Evolutionary conservation across 176 grass and related monocot genomes (phyloP), one percentile per base, ranked within the genome.

Genomic region (Otatea glauca): DNA sequence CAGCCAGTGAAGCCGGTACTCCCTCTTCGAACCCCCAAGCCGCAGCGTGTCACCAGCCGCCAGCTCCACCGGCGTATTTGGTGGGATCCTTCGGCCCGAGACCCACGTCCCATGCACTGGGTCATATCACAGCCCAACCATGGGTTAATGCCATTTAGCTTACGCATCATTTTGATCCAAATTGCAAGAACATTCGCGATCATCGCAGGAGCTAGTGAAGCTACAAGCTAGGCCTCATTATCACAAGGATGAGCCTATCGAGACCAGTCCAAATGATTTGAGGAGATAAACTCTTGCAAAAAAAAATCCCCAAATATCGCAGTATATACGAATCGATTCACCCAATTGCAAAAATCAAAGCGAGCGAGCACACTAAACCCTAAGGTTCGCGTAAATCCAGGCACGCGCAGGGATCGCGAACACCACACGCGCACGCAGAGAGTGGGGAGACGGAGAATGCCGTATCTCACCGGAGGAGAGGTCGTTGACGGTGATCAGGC

Each of bases 101-200:
- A 99, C 59, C 91, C 93, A 91, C 6, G 96, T 99, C 80, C 96
- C 96, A 85, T 96, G 96, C 81, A 96, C 96, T 99, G 88, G 13
- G 61, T 35, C 62, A 48, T 50, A 60, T 25, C 50, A 17, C 53
- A 83, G 27, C 27, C 15, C 78, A 66, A 39, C 29, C 16, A 60
- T 23, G 65, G 37, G 39, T 67, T 12, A 83, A 56, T 32, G 1
- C 3, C 41, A 21, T 41, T 74, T 49, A 78, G 15, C 0, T 14
- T 23, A 11, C 1, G 14, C 49, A 68, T 48, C 50, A 72, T 45
- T 72, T 77, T 2, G 27, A 58, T 29, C 37, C 5, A 74, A 84
- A 51, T 13, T 4, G 7, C 35, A 48, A 78, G 29, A 64, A 27
- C 17, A 18, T 16, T 38, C 71, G 24, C 53, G 4, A 56, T 9